phyloP scores from a whole-genome alignment of 495 filamentous ascomycete genomes.

The Tuber umbilicatum region DNA sequence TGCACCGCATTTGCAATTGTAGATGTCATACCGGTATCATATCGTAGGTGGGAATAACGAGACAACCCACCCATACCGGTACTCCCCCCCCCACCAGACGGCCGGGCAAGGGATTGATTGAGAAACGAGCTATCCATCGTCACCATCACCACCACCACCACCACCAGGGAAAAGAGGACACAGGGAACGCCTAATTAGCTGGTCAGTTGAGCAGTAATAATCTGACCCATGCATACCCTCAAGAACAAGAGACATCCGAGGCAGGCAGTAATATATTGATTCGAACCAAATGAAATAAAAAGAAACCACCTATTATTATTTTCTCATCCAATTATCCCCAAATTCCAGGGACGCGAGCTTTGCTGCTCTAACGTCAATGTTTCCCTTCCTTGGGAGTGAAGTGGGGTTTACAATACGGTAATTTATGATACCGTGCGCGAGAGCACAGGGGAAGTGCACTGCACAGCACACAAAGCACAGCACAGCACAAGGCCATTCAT shows the following conservation, averaged over 20 bases:
- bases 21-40: too few species aligned
- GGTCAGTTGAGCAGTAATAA: not conserved
- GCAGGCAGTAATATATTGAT: not conserved
- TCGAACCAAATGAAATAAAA: not conserved
- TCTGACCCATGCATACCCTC: not conserved
- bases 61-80: not conserved
- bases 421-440: too few species aligned
- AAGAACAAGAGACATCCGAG: not conserved
- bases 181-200: not conserved
- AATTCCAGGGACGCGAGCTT: not conserved
- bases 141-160: not conserved
- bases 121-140: not conserved
- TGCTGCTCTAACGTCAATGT: conserved; percentile 2
- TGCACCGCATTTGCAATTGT: too few species aligned
- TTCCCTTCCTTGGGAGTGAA: not conserved
- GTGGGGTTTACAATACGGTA: not conserved
- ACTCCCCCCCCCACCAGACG: not conserved
- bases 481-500: not conserved
- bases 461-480: not conserved
- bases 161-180: not conserved
- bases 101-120: not conserved
- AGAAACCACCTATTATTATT: too few species aligned
- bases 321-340: not conserved
- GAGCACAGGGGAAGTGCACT: not conserved
- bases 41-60: too few species aligned